phyloP scores from a whole-genome alignment of 805 yeast genomes.

The Cyberlindnera amylophila region DNA sequence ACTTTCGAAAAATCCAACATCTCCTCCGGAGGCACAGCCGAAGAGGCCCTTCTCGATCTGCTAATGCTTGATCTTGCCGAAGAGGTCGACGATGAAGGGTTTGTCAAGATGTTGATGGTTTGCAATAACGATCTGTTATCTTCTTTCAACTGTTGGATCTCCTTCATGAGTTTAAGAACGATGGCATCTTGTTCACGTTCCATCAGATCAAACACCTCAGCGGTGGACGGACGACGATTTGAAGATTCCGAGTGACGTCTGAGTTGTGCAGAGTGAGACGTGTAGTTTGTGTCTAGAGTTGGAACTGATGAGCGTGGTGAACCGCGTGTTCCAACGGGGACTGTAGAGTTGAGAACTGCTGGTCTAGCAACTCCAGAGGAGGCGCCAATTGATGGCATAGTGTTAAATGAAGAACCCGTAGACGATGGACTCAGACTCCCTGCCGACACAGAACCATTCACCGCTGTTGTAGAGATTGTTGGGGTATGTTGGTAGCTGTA shows the following conservation, averaged over 20 bases:
- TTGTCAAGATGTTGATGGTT: constrained; percentile 21
- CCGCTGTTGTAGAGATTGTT: neutral
- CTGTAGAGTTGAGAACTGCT: constrained; percentile 9
- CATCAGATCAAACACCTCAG: constrained; percentile 54
- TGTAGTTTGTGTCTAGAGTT: constrained; percentile 7
- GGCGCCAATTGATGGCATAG: constrained; percentile 5
- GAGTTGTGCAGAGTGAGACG: constrained; percentile 9
- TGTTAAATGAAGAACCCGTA: too few species aligned
- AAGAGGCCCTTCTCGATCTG: constrained; percentile 12
- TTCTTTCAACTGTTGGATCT: constrained; percentile 49
- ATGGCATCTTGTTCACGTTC: constrained; percentile 77
- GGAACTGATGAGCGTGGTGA: constrained; percentile 23
- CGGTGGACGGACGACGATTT: constrained; percentile 33
- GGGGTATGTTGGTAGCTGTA: constrained; percentile 11
- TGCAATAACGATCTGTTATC: constrained; percentile 42
- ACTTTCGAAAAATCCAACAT: constrained; percentile 8
- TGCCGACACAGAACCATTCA: neutral
- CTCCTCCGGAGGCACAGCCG: constrained; percentile 3
- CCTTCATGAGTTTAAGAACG: constrained; percentile 61
- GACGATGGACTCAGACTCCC: constrained; percentile 12
- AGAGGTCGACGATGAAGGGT: constrained; percentile 12
- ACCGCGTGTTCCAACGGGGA: constrained; percentile 12
- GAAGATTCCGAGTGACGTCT: constrained; percentile 22
- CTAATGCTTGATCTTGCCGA: constrained; percentile 8
- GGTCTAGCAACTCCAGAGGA: constrained; percentile 5